phyloP scores from a whole-genome alignment of 2,329 filamentous ascomycete species.

The Sporothrix phasma region DNA sequence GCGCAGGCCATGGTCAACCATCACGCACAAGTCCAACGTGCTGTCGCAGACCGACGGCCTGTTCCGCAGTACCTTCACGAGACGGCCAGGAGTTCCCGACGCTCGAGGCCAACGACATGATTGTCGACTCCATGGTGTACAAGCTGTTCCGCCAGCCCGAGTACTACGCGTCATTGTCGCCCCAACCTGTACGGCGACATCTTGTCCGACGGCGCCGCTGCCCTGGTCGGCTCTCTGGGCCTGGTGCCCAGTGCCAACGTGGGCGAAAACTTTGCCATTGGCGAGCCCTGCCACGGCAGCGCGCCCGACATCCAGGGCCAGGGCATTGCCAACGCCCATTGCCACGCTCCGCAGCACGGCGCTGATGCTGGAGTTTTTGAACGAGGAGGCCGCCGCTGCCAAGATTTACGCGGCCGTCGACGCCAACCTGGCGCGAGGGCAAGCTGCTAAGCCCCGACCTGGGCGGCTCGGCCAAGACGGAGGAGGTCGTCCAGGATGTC shows the following conservation, averaged over 20 bases:
- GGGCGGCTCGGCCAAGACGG: constrained; percentile 75
- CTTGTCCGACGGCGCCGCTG: constrained; percentile 87
- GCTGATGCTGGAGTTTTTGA: constrained; percentile 92
- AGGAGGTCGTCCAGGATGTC: constrained; percentile 80
- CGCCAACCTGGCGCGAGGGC: constrained; percentile 74
- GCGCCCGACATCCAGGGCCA: constrained; percentile 92
- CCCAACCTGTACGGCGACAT: constrained; percentile 98
- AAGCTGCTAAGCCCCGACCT: constrained; percentile 79
- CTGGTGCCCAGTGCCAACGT: constrained; percentile 94
- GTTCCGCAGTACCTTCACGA: too few relatives aligned
- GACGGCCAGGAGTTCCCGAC: too few relatives aligned
- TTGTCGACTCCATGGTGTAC: constrained; percentile 98
- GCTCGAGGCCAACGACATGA: too few relatives aligned
- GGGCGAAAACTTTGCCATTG: constrained; percentile 86
- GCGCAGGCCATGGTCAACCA: constrained; percentile 68
- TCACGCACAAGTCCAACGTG: constrained; percentile 98
- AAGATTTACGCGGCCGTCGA: constrained; percentile 89
- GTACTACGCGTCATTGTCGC: constrained; percentile 94
- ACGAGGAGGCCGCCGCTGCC: constrained; percentile 76
- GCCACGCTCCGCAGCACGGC: constrained; percentile 85
- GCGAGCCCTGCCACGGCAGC: constrained; percentile 94
- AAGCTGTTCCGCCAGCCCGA: constrained; percentile 95
- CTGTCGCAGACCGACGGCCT: constrained; percentile 92
- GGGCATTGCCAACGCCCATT: constrained; percentile 90
- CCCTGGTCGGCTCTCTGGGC: constrained; percentile 82